These are phyloP conservation scores for Zygoascus flipseniorum DNA, from an alignment of 805 yeast genomes.

Conservation along the genomic window DNA sequence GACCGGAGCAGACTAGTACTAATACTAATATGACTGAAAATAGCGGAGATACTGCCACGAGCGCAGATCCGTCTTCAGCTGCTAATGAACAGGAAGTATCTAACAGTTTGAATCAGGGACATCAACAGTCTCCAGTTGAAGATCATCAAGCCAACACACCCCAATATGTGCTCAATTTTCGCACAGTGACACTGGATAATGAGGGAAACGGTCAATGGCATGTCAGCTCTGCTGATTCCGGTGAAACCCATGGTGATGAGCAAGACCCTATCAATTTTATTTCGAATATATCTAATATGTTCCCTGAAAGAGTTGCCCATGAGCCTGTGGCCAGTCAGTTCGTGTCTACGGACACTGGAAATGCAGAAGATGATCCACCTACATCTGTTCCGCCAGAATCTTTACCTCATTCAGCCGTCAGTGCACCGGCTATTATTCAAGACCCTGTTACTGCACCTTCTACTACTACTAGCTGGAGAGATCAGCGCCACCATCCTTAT, in stretches of 20 bases:
- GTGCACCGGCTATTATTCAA: neutral
- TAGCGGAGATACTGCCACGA: neutral
- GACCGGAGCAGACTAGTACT: neutral
- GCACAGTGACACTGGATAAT: neutral
- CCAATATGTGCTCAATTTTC: neutral
- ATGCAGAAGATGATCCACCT: neutral
- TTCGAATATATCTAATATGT: neutral
- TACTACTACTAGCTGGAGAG: neutral
- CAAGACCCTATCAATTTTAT: neutral
- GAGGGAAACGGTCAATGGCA: neutral
- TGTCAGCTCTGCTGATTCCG: neutral
- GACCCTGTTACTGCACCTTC: neutral
- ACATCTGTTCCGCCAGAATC: neutral
- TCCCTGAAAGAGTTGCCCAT: neutral
- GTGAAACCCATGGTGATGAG: neutral
- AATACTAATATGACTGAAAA: neutral
- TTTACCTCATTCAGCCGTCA: neutral
- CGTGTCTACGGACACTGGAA: neutral
- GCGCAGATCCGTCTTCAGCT: no score
- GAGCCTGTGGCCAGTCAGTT: neutral
- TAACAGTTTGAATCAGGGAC: no score
- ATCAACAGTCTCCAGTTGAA: no score
- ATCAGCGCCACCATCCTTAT: constrained; percentile 19
- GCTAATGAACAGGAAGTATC: no score
- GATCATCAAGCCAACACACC: neutral